A percentile compares a stretch with the other conserved stretches of the same genome.
These are phyloP conservation scores for Rhizopus delemar DNA, from an alignment of 371 early-diverging fungal genomes.

Conservation along the genomic window DNA sequence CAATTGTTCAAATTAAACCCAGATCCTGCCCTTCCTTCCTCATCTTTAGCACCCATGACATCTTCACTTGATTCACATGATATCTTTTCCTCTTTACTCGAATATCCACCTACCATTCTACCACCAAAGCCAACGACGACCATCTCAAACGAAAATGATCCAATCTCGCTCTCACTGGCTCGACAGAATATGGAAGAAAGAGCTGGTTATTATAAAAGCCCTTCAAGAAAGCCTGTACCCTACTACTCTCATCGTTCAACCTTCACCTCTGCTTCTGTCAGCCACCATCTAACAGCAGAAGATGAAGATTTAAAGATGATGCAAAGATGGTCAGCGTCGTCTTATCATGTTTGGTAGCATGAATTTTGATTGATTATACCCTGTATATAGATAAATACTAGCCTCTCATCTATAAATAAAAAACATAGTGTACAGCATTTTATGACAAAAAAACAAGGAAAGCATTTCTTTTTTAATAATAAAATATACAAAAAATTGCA, in stretches of 20 bases:
- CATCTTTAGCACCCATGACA: constrained; percentile 10
- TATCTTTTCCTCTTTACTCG: constrained; percentile 15
- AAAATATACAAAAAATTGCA: no score
- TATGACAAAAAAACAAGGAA: no score
- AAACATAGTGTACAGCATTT: no score
- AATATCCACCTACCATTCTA: constrained; percentile 16
- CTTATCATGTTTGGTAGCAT: constrained; percentile 24
- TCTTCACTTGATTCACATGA: constrained; percentile 15
- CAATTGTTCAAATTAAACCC: not conserved
- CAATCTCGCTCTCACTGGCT: constrained; percentile 29
- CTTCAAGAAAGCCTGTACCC: constrained; percentile 15
- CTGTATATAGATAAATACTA: no score
- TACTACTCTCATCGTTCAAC: constrained; percentile 5
- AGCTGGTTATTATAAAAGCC: constrained; percentile 28
- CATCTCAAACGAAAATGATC: constrained; percentile 16
- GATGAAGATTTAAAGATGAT: constrained; percentile 18
- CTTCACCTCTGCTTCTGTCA: not conserved
- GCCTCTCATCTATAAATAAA: no score
- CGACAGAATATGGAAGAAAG: constrained; percentile 32
- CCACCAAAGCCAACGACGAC: not conserved
- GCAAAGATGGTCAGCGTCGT: constrained; percentile 20
- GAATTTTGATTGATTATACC: no score
- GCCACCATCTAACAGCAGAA: not conserved
- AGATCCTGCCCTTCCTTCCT: not conserved
- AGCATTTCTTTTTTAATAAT: no score